A percentile compares a stretch with the other conserved stretches of the same genome.
These are phyloP conservation scores for Cadophora malorum DNA, from an alignment of 2,329 filamentous ascomycete genomes.

Conservation along the genomic window DNA sequence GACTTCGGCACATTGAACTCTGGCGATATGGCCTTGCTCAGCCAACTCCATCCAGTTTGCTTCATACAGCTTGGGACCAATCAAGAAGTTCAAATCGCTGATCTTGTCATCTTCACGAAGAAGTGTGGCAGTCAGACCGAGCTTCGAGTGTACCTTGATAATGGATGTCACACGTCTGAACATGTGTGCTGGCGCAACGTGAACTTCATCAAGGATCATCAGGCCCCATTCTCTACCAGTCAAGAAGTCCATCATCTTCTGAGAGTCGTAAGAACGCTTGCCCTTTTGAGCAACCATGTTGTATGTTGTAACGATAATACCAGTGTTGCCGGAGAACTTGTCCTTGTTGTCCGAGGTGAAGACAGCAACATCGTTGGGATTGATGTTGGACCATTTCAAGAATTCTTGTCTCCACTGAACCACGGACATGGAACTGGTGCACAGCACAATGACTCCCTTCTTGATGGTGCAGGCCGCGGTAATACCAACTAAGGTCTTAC, in stretches of 20 bases:
- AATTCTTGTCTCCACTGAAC: conserved; percentile 98
- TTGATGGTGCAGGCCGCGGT: conserved; percentile 98
- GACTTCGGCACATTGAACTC: conserved; percentile 96
- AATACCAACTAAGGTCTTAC: conserved; percentile 97
- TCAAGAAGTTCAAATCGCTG: conserved; percentile 94
- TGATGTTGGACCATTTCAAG: conserved; percentile 98
- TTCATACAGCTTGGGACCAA: conserved; percentile 96
- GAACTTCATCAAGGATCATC: conserved; percentile 96
- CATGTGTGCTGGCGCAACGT: conserved; percentile 96
- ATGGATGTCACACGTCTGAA: conserved; percentile 92
- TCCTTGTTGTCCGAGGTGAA: conserved; percentile 95
- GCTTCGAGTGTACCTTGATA: conserved; percentile 94
- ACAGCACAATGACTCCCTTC: conserved; percentile 93
- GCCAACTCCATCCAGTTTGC: conserved; percentile 99
- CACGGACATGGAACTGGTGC: conserved; percentile 97
- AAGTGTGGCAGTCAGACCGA: conserved; percentile 91
- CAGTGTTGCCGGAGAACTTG: conserved; percentile 84
- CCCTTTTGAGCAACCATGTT: conserved; percentile 97
- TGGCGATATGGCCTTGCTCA: conserved; percentile 94
- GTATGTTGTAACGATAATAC: conserved; percentile 97
- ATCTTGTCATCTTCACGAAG: conserved; percentile 99
- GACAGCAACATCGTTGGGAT: conserved; percentile 89
- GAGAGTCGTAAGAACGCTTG: conserved; percentile 86
- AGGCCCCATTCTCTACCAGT: conserved; percentile 91
- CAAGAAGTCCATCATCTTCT: conserved; percentile 98